Percentiles rank a stretch among this genome's conserved stretches.
Conservation (phyloP, 1,284 basidiomycete genomes). For the Apiotrichum sp. region DNA sequence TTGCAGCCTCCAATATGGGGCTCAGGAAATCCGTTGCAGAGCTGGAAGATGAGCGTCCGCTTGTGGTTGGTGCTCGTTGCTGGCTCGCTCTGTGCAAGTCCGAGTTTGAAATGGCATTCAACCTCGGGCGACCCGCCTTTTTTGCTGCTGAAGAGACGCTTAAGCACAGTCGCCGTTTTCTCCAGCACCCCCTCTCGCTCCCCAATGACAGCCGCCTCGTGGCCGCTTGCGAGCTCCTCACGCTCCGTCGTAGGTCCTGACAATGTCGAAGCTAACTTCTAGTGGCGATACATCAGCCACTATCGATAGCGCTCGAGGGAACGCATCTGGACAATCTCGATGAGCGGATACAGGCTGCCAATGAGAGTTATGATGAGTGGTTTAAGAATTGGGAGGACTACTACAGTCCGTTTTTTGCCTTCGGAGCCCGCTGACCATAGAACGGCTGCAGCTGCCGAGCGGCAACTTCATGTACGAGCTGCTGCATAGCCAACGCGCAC, state of each 20-base stretch:
- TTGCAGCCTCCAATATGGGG: conserved; percentile 65
- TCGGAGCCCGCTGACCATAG: conserved; percentile 1
- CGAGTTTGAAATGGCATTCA: conserved; percentile 56
- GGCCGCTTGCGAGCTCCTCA: conserved; percentile 56
- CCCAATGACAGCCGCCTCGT: conserved; percentile 87
- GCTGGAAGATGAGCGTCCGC: conserved; percentile 61
- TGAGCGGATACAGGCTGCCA: conserved; percentile 33
- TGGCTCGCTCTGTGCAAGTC: conserved; percentile 82
- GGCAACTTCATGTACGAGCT: conserved; percentile 13
- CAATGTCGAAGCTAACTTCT: neutral
- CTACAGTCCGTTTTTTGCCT: conserved; percentile 15
- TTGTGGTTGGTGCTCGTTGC: conserved; percentile 70
- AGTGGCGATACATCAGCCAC: conserved; percentile 37
- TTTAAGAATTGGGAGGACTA: conserved; percentile 41
- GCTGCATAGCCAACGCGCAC: conserved; percentile 16
- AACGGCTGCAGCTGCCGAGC: conserved; percentile 1
- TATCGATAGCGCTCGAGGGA: conserved; percentile 26
- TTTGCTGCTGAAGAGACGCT: conserved; percentile 83
- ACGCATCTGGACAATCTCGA: conserved; percentile 35
- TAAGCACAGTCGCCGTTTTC: conserved; percentile 62
- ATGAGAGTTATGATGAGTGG: conserved; percentile 35
- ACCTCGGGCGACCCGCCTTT: conserved; percentile 73
- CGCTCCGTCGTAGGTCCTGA: conserved; percentile 26
- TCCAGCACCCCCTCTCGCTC: conserved; percentile 77
- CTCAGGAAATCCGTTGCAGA: conserved; percentile 53